A percentile compares a stretch with the other conserved stretches of the same genome.
phyloP scores from a whole-genome alignment of 345 rosid species.

The Brassica carinata region DNA sequence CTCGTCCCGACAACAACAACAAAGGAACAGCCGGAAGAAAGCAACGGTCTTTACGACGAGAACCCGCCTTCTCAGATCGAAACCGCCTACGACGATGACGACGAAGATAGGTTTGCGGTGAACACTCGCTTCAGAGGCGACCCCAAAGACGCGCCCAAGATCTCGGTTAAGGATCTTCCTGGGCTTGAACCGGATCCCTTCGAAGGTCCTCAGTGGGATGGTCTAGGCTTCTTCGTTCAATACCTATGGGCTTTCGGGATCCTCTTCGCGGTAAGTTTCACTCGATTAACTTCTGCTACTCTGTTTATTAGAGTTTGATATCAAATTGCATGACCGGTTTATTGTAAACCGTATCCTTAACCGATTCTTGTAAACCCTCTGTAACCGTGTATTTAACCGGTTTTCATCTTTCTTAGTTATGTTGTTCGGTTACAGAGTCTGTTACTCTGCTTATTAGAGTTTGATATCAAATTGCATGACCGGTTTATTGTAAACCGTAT shows the following conservation, averaged over 20 bases:
- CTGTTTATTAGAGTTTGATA: not conserved
- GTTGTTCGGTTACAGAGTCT: not conserved
- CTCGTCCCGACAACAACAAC: slow-evolving; percentile 48
- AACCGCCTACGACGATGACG: slow-evolving; percentile 32
- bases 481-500: not conserved
- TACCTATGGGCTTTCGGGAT: slow-evolving; percentile 92
- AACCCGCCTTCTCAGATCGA: slow-evolving; percentile 32
- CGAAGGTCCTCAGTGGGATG: slow-evolving; percentile 89
- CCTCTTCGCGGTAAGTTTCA: slow-evolving; percentile 63
- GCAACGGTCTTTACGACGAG: slow-evolving; percentile 9
- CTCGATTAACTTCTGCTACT: not conserved
- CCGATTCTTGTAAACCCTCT: not conserved
- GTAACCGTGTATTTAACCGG: not conserved
- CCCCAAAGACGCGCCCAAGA: slow-evolving; percentile 35
- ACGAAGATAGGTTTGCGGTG: slow-evolving; percentile 29
- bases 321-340: not conserved
- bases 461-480: not conserved
- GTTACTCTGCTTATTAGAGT: not conserved
- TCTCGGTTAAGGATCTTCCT: slow-evolving; percentile 58
- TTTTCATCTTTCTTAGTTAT: not conserved
- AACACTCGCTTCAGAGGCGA: slow-evolving; percentile 41
- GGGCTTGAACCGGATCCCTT: slow-evolving; percentile 67
- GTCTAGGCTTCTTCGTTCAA: slow-evolving; percentile 76
- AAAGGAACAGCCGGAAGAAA: slow-evolving; percentile 32
- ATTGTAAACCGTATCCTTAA: not conserved